Conservation (phyloP, 2,329 filamentous ascomycete genomes). For the Ambrosiella cleistominuta region DNA sequence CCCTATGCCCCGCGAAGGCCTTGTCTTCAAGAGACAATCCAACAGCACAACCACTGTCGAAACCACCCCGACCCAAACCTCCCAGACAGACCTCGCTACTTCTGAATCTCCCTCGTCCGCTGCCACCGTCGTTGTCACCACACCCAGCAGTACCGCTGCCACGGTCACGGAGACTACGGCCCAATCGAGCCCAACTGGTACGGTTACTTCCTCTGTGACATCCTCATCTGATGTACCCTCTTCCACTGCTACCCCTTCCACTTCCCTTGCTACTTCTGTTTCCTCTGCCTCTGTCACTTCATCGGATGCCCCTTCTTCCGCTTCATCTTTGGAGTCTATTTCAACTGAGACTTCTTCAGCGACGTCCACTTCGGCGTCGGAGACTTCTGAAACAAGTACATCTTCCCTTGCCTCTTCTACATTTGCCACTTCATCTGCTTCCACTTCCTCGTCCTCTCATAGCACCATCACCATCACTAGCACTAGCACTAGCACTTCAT, state of each 20-base stretch:
- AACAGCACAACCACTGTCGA: background rate
- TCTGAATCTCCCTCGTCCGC: constrained; percentile 1
- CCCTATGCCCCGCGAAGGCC: constrained; percentile 1
- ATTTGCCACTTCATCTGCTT: constrained; percentile 8
- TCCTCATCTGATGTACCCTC: constrained; percentile 10
- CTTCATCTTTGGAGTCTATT: constrained; percentile 15
- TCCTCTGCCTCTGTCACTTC: no score
- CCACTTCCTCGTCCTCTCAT: constrained; percentile 12
- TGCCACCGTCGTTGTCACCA: background rate
- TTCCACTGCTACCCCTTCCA: constrained; percentile 15
- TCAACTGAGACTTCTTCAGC: constrained; percentile 9
- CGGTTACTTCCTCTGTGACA: constrained; percentile 10
- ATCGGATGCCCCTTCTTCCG: constrained; percentile 2
- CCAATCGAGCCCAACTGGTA: constrained; percentile 15
- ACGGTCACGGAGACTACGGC: constrained; percentile 12
- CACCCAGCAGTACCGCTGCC: background rate
- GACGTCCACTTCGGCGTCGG: constrained; percentile 9
- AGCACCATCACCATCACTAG: background rate
- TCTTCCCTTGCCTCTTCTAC: constrained; percentile 15
- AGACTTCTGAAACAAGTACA: constrained; percentile 18
- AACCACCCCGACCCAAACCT: background rate
- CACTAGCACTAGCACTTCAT: background rate
- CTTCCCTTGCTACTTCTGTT: constrained; percentile 15
- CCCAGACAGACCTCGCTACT: background rate
- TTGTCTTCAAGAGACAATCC: background rate